Evolutionary conservation across 2,329 filamentous ascomycete species (phyloP), one percentile per base, ranked within the genome.

Genomic region (Thielaviopsis euricoi): DNA sequence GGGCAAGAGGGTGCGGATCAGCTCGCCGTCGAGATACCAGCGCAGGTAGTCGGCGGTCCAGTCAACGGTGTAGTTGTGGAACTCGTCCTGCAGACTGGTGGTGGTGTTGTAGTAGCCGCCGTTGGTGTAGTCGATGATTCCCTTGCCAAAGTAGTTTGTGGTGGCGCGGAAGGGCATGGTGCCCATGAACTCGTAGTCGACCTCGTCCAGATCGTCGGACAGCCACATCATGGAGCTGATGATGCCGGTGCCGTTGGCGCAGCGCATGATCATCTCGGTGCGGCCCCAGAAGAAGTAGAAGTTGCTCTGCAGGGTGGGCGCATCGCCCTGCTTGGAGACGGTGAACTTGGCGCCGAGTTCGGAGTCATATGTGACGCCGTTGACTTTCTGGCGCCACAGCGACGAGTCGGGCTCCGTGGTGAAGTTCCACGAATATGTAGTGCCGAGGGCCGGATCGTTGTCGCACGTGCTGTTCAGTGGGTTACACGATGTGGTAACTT

Each of bases 221-320:
- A 93, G 77, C 69, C 91, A 77, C 67, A 95, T 90, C 66, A 94
- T 83, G 61, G 86, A 82, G 65, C 83, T 89, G 64, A 95, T 80
- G 62, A 95, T 83, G 55, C 89, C 89, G 7, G 72, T 73, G 19
- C 89, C 89, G 1, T 75, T 72, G 0, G 89, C 83, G 3, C 86
- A 86, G 72, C 88, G 87, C 74, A 94, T 79, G 63, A 80, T 76
- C 59, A 91, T 77, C 70, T 93, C 87, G 58, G 88, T 82, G 61
- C 83, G 81, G 57, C 89, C 89, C 63, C 86, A 91, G 74, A 94
- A 89, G 70, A 95, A 86, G 73, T 89, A 93, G 68, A 89, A 91
- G 64, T 82, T 81, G 52, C 86, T 83, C 62, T 83, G 79, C 61
- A 95, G 79, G 0, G 88, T 94, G 0, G 89, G 87, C 0, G 88